Conservation (phyloP, 306 rosid genomes). For the Castanopsis chinensis region DNA sequence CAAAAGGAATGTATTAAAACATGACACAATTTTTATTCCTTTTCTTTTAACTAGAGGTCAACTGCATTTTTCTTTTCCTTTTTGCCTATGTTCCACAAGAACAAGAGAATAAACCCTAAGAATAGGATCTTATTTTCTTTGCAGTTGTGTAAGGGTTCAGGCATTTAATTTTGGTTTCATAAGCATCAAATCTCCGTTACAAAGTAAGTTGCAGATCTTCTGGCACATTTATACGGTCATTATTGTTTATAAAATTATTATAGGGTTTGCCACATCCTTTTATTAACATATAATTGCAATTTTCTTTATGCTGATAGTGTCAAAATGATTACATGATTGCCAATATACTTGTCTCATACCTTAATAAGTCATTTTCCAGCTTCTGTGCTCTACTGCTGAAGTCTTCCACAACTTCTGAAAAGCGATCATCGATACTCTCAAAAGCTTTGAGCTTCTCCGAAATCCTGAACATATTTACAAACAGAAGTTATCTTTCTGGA, state of each 20-base stretch:
- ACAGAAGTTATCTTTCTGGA: constrained; percentile 8
- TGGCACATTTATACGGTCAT: neutral
- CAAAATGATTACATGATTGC: neutral
- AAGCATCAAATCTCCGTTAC: neutral
- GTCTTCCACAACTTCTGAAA: constrained; percentile 32
- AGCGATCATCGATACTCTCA: constrained; percentile 18
- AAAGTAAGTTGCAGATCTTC: neutral
- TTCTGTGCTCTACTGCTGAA: constrained; percentile 33
- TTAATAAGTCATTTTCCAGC: constrained; percentile 42
- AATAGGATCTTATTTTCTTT: too few species aligned
- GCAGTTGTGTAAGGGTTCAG: neutral
- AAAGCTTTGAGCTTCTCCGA: constrained; percentile 29
- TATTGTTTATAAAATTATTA: neutral
- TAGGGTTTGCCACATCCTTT: neutral
- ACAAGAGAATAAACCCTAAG: too few species aligned
- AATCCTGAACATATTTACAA: constrained; percentile 28
- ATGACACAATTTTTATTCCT: neutral
- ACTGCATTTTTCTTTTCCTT: neutral
- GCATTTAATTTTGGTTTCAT: neutral
- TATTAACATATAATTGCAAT: neutral
- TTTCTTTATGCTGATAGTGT: neutral
- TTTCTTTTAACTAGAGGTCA: neutral
- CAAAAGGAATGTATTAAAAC: constrained; percentile 12
- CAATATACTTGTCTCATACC: constrained; percentile 27
- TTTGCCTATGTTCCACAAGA: neutral